Evolutionary conservation across 2,329 filamentous ascomycete genomes (phyloP).

Genomic region (Fusarium brevicatenulatum): DNA sequence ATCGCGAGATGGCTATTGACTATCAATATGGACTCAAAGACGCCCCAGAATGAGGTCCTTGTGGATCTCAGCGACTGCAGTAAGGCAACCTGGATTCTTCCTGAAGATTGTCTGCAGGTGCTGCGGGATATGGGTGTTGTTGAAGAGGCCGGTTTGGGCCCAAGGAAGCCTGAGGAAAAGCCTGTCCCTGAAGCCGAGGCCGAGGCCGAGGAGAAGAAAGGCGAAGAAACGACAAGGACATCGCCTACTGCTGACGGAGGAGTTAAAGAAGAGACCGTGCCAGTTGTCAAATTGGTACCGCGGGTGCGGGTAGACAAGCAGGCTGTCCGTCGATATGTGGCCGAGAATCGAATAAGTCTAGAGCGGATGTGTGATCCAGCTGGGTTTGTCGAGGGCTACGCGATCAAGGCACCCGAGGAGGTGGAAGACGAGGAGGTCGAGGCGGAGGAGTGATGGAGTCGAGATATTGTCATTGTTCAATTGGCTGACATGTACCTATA

Average conservation of each 20-base stretch:
- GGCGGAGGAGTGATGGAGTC: conserved; percentile 26
- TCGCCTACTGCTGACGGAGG: conserved; percentile 8
- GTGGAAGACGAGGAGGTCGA: conserved; percentile 48
- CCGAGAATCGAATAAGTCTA: conserved; percentile 69
- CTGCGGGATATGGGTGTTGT: conserved; percentile 83
- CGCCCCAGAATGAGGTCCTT: conserved; percentile 55
- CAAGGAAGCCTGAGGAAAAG: conserved; percentile 48
- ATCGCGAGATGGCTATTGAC: conserved; percentile 75
- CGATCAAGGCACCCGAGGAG: conserved; percentile 55
- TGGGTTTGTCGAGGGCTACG: conserved; percentile 78
- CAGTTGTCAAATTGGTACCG: conserved; percentile 50
- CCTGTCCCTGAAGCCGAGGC: conserved; percentile 13
- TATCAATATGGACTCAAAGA: conserved; percentile 51
- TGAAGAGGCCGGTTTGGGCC: conserved; percentile 64
- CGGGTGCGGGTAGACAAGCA: conserved; percentile 64
- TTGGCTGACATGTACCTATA: conserved; percentile 8
- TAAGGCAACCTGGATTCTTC: conserved; percentile 81
- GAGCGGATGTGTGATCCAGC: conserved; percentile 75
- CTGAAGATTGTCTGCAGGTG: conserved; percentile 83
- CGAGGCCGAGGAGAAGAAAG: conserved; percentile 38
- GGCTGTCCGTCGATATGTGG: conserved; percentile 73
- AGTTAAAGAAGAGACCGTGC: conserved; percentile 45
- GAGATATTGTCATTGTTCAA: neutral
- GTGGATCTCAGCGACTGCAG: conserved; percentile 78
- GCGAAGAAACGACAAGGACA: conserved; percentile 25